Evolutionary conservation across 2,329 filamentous ascomycete genomes (phyloP).

Genomic region (Ceratocystis cubensis): DNA sequence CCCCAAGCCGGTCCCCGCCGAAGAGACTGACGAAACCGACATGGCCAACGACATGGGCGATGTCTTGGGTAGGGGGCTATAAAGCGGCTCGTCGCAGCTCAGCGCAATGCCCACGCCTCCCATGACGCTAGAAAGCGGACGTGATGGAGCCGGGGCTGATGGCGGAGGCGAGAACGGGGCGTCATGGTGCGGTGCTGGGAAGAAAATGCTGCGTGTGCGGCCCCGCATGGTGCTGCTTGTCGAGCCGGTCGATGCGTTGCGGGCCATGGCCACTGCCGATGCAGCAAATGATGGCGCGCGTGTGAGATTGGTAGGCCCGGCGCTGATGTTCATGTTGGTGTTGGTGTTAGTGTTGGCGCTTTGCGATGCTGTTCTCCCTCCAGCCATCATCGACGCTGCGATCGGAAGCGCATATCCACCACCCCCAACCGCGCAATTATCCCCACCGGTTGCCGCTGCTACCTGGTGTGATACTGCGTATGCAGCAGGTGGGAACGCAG

Average conservation of each 20-base stretch:
- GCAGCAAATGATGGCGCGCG: conserved; percentile 4
- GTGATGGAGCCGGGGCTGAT: background rate
- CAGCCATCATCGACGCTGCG: conserved; percentile 9
- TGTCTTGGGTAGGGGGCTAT: background rate
- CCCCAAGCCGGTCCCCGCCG: background rate
- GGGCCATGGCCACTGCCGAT: conserved; percentile 12
- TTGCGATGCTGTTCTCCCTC: background rate
- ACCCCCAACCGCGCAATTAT: background rate
- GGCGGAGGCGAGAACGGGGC: conserved; percentile 13
- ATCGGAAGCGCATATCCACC: conserved; percentile 7
- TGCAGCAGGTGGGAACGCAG: background rate
- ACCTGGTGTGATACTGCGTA: background rate
- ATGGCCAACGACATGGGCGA: background rate
- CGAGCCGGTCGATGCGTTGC: conserved; percentile 6
- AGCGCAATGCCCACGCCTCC: conserved; percentile 14
- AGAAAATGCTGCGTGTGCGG: conserved; percentile 14
- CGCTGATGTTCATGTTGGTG: background rate
- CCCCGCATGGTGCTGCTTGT: background rate
- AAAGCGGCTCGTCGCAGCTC: conserved; percentile 14
- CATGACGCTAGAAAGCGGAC: background rate
- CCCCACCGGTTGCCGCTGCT: background rate
- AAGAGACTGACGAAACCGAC: conserved; percentile 14
- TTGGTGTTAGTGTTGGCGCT: background rate
- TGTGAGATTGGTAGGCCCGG: background rate
- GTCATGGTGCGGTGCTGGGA: conserved; percentile 12